Evolutionary conservation across 371 early-diverging fungal species (phyloP).

Genomic region (Batkoa obscura): DNA sequence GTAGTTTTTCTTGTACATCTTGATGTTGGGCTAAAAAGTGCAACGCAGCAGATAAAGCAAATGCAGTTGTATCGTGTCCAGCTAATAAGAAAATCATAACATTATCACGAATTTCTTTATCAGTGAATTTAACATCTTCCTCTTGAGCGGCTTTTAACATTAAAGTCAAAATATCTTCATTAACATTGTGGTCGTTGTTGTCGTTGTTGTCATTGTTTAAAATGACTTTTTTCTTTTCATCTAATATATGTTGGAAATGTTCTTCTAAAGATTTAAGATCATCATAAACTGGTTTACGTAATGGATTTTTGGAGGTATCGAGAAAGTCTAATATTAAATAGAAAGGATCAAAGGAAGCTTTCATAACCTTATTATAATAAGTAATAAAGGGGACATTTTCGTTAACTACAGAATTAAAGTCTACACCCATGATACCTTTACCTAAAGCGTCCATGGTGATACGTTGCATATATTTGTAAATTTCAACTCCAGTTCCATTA

Average conservation of each 20-base stretch:
- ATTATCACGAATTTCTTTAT: background rate
- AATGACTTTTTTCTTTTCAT: background rate
- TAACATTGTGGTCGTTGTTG: too few relatives aligned
- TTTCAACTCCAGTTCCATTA: conserved; percentile 14
- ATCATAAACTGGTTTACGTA: background rate
- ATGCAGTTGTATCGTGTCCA: background rate
- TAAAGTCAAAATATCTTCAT: background rate
- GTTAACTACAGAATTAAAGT: background rate
- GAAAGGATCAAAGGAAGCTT: background rate
- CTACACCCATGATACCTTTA: background rate
- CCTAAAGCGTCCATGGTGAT: background rate
- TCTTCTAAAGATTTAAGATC: background rate
- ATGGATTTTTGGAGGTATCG: background rate
- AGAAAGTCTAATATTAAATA: background rate
- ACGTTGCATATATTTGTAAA: background rate
- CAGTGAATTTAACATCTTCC: background rate
- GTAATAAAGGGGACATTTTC: background rate
- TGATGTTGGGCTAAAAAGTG: background rate
- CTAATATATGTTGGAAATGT: background rate
- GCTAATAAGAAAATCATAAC: background rate
- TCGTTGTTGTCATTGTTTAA: background rate
- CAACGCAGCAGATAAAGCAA: background rate
- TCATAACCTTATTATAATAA: background rate
- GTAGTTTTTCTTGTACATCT: background rate
- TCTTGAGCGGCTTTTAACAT: background rate